phyloP scores from a whole-genome alignment of 306 rosid species.

The Comarum palustre region DNA sequence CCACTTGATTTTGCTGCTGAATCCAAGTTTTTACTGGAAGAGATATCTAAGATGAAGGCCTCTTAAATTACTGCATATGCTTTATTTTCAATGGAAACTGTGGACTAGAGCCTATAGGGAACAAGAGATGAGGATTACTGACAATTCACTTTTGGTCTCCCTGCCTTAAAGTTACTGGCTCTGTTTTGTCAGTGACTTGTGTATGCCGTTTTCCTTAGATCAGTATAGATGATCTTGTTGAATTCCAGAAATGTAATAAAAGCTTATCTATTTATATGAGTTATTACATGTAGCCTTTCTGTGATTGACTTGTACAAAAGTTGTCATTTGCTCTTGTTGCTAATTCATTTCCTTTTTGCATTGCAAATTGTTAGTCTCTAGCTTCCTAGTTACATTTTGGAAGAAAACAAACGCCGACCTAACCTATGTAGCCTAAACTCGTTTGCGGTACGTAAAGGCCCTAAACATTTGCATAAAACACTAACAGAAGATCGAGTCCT shows the following conservation, averaged over 20 bases:
- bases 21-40: conserved; percentile 68
- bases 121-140: not conserved
- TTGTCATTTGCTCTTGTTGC: not conserved
- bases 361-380: too few species aligned
- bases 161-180: conserved; percentile 6
- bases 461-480: too few species aligned
- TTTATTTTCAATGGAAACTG: not conserved
- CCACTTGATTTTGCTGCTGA: conserved; percentile 83
- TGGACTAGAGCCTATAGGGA: not conserved
- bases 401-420: too few species aligned
- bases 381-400: too few species aligned
- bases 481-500: too few species aligned
- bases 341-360: not conserved
- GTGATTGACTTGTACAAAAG: not conserved
- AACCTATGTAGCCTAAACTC: too few species aligned
- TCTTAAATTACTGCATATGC: conserved; percentile 22
- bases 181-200: conserved; percentile 18
- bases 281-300: not conserved
- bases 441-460: too few species aligned
- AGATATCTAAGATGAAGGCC: conserved; percentile 61
- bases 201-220: conserved; percentile 19
- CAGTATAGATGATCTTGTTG: conserved; percentile 12
- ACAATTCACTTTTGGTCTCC: not conserved
- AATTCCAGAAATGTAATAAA: not conserved
- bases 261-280: not conserved